Percentiles rank a stretch among this genome's conserved stretches.
Conservation (phyloP, 2,329 filamentous ascomycete species). For the Sarocladiaceae sp. region DNA sequence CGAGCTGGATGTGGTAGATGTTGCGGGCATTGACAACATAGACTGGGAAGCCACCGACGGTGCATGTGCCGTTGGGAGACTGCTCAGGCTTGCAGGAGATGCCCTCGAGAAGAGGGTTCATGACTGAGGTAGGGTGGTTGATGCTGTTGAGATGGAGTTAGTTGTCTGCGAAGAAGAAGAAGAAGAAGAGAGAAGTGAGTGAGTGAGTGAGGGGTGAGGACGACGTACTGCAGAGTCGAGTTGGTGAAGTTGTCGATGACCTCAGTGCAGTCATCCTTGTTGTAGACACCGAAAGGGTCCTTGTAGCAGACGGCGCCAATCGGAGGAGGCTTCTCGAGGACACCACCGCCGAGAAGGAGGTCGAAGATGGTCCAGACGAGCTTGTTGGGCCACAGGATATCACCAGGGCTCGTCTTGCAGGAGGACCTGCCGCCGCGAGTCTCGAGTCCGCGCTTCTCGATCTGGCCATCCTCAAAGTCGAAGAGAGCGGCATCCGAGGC, state of each 20-base stretch:
- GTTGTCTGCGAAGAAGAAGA: neutral
- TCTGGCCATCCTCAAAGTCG: neutral
- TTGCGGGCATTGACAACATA: slow-evolving; percentile 34
- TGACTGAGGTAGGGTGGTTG: slow-evolving; percentile 31
- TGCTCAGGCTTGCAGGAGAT: slow-evolving; percentile 27
- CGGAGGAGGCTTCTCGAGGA: slow-evolving; percentile 23
- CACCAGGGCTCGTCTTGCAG: slow-evolving; percentile 23
- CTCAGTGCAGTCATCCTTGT: slow-evolving; percentile 17
- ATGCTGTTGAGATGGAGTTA: slow-evolving; percentile 9
- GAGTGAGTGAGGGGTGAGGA: no score
- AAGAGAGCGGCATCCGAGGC: neutral
- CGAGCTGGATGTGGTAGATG: slow-evolving; percentile 36
- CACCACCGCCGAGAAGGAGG: slow-evolving; percentile 21
- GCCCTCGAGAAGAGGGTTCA: slow-evolving; percentile 33
- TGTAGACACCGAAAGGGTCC: slow-evolving; percentile 15
- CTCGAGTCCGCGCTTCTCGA: neutral
- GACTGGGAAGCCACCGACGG: slow-evolving; percentile 32
- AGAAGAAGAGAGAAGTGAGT: no score
- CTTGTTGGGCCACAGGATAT: slow-evolving; percentile 18
- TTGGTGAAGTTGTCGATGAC: slow-evolving; percentile 17
- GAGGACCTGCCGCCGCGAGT: neutral
- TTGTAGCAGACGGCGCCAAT: slow-evolving; percentile 25
- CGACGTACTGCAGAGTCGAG: slow-evolving; percentile 8
- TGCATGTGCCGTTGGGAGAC: slow-evolving; percentile 22
- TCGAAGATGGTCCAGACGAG: slow-evolving; percentile 25